Evolutionary conservation across 768 basidiomycete genomes (phyloP), one percentile per base, ranked within the genome.

Genomic region (Strobilomyces dryophilus): DNA sequence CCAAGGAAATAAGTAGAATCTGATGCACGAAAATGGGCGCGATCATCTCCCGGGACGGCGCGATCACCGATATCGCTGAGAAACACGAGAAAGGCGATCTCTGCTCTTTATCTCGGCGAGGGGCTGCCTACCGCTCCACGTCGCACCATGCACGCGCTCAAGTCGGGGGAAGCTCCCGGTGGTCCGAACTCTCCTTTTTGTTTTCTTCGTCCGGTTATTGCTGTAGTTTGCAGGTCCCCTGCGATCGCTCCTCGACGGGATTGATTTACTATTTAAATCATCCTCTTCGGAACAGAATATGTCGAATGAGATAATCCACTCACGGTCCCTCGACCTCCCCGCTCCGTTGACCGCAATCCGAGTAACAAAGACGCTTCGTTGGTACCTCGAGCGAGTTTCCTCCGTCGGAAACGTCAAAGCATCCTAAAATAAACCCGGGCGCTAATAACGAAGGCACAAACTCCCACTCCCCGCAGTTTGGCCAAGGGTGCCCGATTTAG

Each of bases 261-360:
- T 27, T 27, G 27, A 27, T 8, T 27, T 15, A 29, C 32, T 5
- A 15, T 26, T 29, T 18, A 34, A 14, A 36, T 8, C 8, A 17
- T 2, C 21, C 43, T 29, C 58, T 32, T 58, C 26, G 18, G 37
- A 24, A 41, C 41, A 35, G 18, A 24, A 4, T 24, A 26, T 35
- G 36, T 18, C 12, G 56, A 87, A 84, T 64, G 85, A 85, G 63
- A 87, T 87, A 85, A 76, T 56, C 80, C 84, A 56, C 76, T 78
- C 59, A 80, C 80, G 58, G 72, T 72, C 8, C 64, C 83, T 7
- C 73, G 74, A 31, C 61, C 65, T 4, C 67, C n/a, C 84, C 44
- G 37, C 80, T 58, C 65, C 27, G 62, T 72, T 10, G 69, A 75
- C 15, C 61, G 73, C 12, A 68, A 73, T 0, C 63, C 73, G 24